Evolutionary conservation across 2,329 filamentous ascomycete genomes (phyloP), one percentile per base, ranked within the genome.

Genomic region (Arthrobotrys sinensis): DNA sequence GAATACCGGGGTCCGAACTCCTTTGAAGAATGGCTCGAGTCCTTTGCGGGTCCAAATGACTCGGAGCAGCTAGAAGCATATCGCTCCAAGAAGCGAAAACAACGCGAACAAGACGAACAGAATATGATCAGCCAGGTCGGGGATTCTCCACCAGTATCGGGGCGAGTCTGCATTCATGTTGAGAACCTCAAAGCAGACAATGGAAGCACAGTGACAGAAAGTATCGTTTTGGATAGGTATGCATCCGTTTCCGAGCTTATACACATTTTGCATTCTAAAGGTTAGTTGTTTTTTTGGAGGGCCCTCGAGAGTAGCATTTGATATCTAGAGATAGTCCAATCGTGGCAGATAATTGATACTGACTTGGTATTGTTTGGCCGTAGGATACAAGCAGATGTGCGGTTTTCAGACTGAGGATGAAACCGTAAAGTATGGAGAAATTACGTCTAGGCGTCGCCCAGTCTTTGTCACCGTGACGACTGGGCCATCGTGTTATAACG

Each of bases 21-120:
- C 1, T 63, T 63, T 10, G 57, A 43, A 11, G 57, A 43, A 12
- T 63, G 57, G 57, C 14, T 63, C 2, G 57, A 24, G n/a, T 43
- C 34, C 10, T 45, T 63, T 45, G 36, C 34, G 10, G 12, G 32
- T 3, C 28, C 55, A n/a, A 16, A 46, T 16, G 19, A 14, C 6
- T 34, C 16, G 5, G 57, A 10, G 21, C 34, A 63, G 24, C n/a
- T 63, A 10, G 36, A 46, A 32, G 57, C 57, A 24, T 63, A 63
- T 16, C 34, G 24, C 32, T 6, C 16, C 1, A 63, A 63, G 16
- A 63, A 63, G n/a, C 8, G 12, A 16, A 5, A 16, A 11, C 57
- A n/a, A 24, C 11, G 19, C 14, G 38, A 28, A 4, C 24, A 32
- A 28, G 24, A 32, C 14, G 57, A 34, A 16, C 40, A 4, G 2